Evolutionary conservation across 805 yeast species (phyloP).

Genomic region (Candida ulmi): DNA sequence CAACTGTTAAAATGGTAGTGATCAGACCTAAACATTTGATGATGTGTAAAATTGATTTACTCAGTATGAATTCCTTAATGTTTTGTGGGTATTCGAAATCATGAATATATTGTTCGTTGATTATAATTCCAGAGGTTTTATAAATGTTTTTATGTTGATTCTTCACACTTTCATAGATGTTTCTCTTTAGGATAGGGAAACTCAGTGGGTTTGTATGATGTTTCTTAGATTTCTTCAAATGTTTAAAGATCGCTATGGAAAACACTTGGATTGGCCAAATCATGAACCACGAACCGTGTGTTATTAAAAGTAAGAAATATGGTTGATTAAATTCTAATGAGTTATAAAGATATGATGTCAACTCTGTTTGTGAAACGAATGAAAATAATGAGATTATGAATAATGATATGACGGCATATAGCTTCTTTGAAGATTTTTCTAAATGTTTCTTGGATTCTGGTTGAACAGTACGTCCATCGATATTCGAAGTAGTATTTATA

Average conservation of each 20-base stretch:
- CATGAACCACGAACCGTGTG: conserved; percentile 75
- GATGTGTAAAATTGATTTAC: conserved; percentile 31
- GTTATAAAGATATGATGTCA: conserved; percentile 63
- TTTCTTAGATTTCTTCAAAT: conserved; percentile 24
- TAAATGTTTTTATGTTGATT: conserved; percentile 38
- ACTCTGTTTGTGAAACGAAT: conserved; percentile 77
- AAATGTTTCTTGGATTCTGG: conserved; percentile 6
- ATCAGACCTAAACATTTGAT: conserved; percentile 37
- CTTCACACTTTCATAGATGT: conserved; percentile 31
- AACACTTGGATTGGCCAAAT: conserved; percentile 67
- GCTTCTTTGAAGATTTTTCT: conserved; percentile 22
- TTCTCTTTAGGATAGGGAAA: conserved; percentile 9
- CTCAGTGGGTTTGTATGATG: conserved; percentile 10
- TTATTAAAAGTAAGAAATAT: conserved; percentile 52
- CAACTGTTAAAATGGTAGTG: conserved; percentile 57
- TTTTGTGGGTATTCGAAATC: conserved; percentile 14
- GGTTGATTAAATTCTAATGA: conserved; percentile 61
- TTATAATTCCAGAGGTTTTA: conserved; percentile 25
- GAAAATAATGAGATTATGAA: conserved; percentile 45
- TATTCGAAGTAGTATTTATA: too few species aligned
- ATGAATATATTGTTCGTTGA: conserved; percentile 8
- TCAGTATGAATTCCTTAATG: conserved; percentile 7
- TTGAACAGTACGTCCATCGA: too few species aligned
- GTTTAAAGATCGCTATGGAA: conserved; percentile 41
- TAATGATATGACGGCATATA: conserved; percentile 41